Evolutionary conservation across 352 stramenopile genomes (phyloP), one percentile per base, ranked within the genome.

Genomic region (Phytophthora sansomeana): DNA sequence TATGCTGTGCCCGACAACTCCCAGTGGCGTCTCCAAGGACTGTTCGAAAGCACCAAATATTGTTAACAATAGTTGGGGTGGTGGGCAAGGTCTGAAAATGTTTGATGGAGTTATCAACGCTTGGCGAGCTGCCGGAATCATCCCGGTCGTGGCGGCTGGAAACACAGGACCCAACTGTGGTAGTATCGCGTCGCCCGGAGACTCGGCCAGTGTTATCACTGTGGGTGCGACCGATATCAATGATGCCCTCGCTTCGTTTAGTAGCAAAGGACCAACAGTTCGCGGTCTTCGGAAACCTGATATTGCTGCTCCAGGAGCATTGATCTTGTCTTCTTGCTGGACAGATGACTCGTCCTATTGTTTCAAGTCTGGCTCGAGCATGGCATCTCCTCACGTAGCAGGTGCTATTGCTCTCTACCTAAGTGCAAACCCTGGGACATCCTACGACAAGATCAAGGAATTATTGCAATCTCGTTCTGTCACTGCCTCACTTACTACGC

Each of bases 41-140:
- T 90, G 78, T 59, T 75, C 72, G 4, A 87, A 87, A 60, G 67
- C 69, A 5, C 81, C 80, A 3, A 47, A 75, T 24, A 74, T 91
- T 4, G 70, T 92, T 9, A 92, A 82, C 79, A 92, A 91, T 55
- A 90, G 80, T 57, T 92, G 84, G 84, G 82, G 80, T 28, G 80
- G 69, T 29, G 78, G 77, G 1, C 79, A 86, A 38, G 78, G 72
- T 0, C 41, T 83, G 5, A 67, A 68, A 2, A 78, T 67, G 19
- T 89, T 87, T 30, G 62, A 82, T 44, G 53, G 42, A 17, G 77
- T 83, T 3, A 77, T 90, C 16, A 72, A 73, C 6, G 69, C 72
- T 11, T 89, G 80, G 75, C 60, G 72, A 44, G 52, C 66, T 1
- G 77, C 75, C 2, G 79, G 80, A 1, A 92, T 90, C 42, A 87